These are phyloP conservation scores for Aureobasidium namibiae DNA, from an alignment of 2,329 filamentous ascomycete species.

Conservation along the genomic window DNA sequence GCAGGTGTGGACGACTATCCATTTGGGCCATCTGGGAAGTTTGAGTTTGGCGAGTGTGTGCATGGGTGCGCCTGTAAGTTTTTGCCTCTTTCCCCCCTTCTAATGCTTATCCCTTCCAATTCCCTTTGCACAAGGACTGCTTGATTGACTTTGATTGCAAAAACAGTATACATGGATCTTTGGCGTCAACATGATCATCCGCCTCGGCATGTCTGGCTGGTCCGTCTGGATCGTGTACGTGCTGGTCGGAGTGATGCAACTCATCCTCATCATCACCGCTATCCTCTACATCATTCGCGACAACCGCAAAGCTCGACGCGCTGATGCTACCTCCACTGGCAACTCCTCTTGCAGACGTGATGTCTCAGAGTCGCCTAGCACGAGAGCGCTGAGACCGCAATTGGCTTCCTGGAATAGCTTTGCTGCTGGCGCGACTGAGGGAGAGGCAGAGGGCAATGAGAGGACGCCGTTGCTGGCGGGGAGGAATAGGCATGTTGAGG, in stretches of 20 bases:
- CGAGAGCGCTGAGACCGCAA: neutral
- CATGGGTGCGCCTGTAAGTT: constrained; percentile 81
- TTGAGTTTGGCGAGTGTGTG: constrained; percentile 94
- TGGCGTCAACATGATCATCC: constrained; percentile 59
- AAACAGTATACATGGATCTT: constrained; percentile 50
- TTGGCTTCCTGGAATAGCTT: neutral
- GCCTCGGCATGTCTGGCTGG: constrained; percentile 74
- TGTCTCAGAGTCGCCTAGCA: neutral
- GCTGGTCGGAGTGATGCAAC: constrained; percentile 74
- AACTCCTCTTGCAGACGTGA: neutral
- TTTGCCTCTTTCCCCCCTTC: no score
- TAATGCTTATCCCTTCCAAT: neutral
- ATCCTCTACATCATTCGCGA: constrained; percentile 61
- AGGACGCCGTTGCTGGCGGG: neutral
- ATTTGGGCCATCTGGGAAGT: constrained; percentile 75
- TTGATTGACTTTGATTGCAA: no score
- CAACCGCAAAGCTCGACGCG: constrained; percentile 24
- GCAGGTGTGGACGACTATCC: constrained; percentile 84
- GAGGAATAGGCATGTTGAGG: neutral
- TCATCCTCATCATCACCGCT: constrained; percentile 66
- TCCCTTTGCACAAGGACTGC: no score
- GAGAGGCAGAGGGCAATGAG: neutral
- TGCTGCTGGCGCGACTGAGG: neutral
- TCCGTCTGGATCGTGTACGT: constrained; percentile 88
- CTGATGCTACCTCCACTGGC: neutral